phyloP scores from a whole-genome alignment of 2,329 filamentous ascomycete species.

The Chrysosporium queenslandicum region DNA sequence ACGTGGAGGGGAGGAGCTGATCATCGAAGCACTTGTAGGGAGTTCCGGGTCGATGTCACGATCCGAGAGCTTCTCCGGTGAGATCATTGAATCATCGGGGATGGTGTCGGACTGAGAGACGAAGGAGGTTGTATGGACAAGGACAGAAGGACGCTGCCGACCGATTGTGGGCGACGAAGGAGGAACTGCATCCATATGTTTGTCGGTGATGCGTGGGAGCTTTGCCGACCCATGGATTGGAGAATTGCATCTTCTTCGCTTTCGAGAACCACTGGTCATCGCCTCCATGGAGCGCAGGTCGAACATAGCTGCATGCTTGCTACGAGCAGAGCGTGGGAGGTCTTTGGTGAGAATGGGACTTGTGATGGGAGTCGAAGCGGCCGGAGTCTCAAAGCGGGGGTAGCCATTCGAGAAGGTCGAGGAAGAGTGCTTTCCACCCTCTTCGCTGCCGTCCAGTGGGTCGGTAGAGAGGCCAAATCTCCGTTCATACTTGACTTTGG shows the following conservation, averaged over 20 bases:
- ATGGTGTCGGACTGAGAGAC: conserved; percentile 62
- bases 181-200: conserved; percentile 62
- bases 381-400: conserved; percentile 34
- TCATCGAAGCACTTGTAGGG: conserved; percentile 47
- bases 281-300: conserved; percentile 36
- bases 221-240: conserved; percentile 43
- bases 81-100: conserved; percentile 40
- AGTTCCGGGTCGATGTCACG: conserved; percentile 79
- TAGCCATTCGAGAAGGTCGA: conserved; percentile 80
- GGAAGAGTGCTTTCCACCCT: conserved; percentile 63
- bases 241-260: conserved; percentile 61
- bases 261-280: conserved; percentile 45
- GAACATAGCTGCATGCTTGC: conserved; percentile 37
- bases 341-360: conserved; percentile 77
- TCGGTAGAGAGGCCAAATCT: conserved; percentile 75
- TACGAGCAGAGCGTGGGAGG: conserved; percentile 48
- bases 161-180: conserved; percentile 81
- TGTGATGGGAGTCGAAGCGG: conserved; percentile 79
- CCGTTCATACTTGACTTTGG: conserved; percentile 94
- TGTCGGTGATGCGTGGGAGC: conserved; percentile 59
- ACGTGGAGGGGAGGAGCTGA: conserved; percentile 70
- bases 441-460: conserved; percentile 72
- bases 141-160: conserved; percentile 54
- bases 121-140: conserved; percentile 66
- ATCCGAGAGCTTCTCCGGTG: conserved; percentile 41